These are phyloP conservation scores for Yamadazyma buinensis DNA, from an alignment of 1,139 yeast species.

Conservation along the genomic window DNA sequence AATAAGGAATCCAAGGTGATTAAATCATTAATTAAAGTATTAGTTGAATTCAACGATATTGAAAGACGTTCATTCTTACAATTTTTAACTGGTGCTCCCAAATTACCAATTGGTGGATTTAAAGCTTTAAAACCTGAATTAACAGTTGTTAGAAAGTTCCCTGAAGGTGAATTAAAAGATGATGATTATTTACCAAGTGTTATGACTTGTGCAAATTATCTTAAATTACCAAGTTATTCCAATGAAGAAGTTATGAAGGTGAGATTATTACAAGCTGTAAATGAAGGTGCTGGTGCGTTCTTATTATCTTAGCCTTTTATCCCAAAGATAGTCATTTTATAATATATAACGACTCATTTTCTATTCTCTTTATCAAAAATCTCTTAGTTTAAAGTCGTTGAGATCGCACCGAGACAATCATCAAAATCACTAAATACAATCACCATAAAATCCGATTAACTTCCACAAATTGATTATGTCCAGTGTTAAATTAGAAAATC, in stretches of 20 bases:
- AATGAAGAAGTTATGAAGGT: constrained; percentile 54
- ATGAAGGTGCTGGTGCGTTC: constrained; percentile 89
- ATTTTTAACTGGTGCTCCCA: constrained; percentile 91
- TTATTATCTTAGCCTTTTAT: constrained; percentile 50
- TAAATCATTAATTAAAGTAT: constrained; percentile 53
- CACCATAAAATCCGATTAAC: no score
- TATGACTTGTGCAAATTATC: constrained; percentile 96
- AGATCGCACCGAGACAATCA: no score
- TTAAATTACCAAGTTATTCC: constrained; percentile 83
- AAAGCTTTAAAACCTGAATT: constrained; percentile 75
- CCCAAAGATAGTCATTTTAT: no score
- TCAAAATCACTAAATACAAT: no score
- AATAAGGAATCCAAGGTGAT: constrained; percentile 66
- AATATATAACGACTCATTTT: no score
- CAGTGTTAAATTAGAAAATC: constrained; percentile 8
- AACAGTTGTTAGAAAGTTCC: constrained; percentile 80
- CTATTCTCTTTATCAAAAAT: no score
- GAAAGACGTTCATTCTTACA: constrained; percentile 77
- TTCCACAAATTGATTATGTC: no score
- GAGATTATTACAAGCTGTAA: constrained; percentile 65
- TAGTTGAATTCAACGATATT: constrained; percentile 46
- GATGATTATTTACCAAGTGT: constrained; percentile 94
- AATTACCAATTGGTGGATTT: constrained; percentile 92
- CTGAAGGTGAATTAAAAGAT: constrained; percentile 62
- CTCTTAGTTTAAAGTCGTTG: neutral